A percentile compares a stretch with the other conserved stretches of the same genome.
Evolutionary conservation across 768 basidiomycete genomes (phyloP).

Genomic region (Vararia minispora): DNA sequence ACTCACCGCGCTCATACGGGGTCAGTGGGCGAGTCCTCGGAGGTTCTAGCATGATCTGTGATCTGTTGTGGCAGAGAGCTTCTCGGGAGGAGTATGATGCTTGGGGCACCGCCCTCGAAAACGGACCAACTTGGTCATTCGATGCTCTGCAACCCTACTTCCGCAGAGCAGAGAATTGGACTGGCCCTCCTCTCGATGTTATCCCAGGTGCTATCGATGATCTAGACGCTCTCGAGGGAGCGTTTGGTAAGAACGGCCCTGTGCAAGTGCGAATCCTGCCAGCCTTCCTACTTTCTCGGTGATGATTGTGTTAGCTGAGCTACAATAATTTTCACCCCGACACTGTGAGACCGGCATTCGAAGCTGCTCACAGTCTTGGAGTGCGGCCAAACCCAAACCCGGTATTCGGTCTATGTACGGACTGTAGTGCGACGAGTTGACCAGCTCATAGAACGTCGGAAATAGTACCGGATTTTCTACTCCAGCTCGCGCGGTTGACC

Average conservation of each 20-base stretch:
- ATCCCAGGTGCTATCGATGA: slow-evolving; percentile 8
- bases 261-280: slow-evolving; percentile 4
- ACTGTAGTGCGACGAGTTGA: no score
- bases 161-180: slow-evolving; percentile 12
- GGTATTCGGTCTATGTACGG: no score
- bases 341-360: slow-evolving; percentile 10
- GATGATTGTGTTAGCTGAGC: slow-evolving; percentile 3
- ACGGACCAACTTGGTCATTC: slow-evolving; percentile 9
- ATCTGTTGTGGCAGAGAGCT: slow-evolving; percentile 13
- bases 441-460: slow-evolving; percentile 6
- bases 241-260: slow-evolving; percentile 6
- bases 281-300: background rate
- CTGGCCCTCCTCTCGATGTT: slow-evolving; percentile 4
- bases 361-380: slow-evolving; percentile 8
- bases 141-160: slow-evolving; percentile 11
- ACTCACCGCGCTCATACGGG: background rate
- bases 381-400: slow-evolving; percentile 7
- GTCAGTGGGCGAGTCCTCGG: slow-evolving; percentile 9
- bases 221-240: background rate
- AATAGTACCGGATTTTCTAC: slow-evolving; percentile 12
- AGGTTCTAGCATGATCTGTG: slow-evolving; percentile 13
- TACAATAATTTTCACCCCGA: slow-evolving; percentile 12
- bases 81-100: slow-evolving; percentile 11
- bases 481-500: slow-evolving; percentile 11
- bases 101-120: slow-evolving; percentile 10